Conservation (phyloP, 495 filamentous ascomycete genomes). For the Neurospora sp. region DNA sequence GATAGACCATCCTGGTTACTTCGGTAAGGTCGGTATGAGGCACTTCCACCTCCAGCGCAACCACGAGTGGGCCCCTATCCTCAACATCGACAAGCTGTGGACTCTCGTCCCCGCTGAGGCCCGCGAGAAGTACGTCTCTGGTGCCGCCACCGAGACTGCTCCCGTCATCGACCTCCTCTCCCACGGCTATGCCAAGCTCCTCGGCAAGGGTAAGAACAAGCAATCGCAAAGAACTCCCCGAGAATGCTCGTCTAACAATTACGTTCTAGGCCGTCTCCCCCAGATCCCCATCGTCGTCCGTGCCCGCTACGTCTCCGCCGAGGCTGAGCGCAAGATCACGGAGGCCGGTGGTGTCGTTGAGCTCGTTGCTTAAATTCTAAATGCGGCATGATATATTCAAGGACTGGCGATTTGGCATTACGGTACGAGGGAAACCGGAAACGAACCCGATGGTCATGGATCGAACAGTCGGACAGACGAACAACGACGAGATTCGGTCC, state of each 20-base stretch:
- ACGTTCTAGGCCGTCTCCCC: conserved; percentile 21
- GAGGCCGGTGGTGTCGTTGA: conserved; percentile 27
- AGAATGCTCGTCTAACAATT: neutral
- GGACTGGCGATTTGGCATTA: conserved; percentile 26
- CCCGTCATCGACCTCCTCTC: conserved; percentile 28
- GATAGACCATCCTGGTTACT: conserved; percentile 29
- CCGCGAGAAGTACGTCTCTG: conserved; percentile 26
- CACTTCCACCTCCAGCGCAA: conserved; percentile 28
- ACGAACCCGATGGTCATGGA: conserved; percentile 20
- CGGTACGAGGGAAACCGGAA: conserved; percentile 23
- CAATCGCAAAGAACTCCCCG: neutral
- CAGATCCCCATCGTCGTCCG: conserved; percentile 25
- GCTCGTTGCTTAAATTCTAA: conserved; percentile 23
- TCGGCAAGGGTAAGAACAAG: conserved; percentile 24
- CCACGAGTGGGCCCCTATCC: conserved; percentile 24
- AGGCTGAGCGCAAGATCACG: conserved; percentile 28
- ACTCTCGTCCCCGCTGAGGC: conserved; percentile 25
- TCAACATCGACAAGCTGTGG: conserved; percentile 32
- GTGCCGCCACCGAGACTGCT: conserved; percentile 22
- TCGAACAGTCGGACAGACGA: conserved; percentile 12
- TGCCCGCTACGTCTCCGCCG: conserved; percentile 24
- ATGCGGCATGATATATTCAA: conserved; percentile 17
- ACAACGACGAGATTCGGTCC: conserved; percentile 21
- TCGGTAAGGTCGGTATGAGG: conserved; percentile 30
- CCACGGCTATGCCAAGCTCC: conserved; percentile 28